Conservation (phyloP, 1,139 yeast genomes). For the Zygotorulaspora mrakii region DNA sequence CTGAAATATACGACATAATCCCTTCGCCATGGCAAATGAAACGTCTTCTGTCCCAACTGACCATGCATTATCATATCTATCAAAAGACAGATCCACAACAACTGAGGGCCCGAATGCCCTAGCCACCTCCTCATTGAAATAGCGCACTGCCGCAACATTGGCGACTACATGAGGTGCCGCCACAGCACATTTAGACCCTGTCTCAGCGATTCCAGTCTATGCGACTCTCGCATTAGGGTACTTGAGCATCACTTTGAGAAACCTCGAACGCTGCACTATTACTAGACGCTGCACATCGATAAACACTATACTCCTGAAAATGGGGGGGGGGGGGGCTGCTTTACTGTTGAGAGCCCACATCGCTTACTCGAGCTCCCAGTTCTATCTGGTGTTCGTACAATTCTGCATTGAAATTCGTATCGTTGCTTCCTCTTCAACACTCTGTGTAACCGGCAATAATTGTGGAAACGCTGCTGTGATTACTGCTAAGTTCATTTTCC, state of each 20-base stretch:
- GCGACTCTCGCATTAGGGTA: slow-evolving; percentile 5
- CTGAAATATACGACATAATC: slow-evolving; percentile 3
- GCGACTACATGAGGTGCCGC: slow-evolving; percentile 1
- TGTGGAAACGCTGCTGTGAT: slow-evolving; percentile 2
- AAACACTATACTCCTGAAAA: slow-evolving; percentile 3
- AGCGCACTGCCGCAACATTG: not conserved
- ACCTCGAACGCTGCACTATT: slow-evolving; percentile 1
- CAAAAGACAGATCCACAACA: not conserved
- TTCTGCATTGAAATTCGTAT: slow-evolving; percentile 1
- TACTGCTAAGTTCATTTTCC: not conserved
- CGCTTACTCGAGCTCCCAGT: not conserved
- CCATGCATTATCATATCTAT: slow-evolving; percentile 2
- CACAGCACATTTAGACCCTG: not conserved
- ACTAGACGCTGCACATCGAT: not conserved
- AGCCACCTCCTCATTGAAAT: not conserved
- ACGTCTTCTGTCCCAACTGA: slow-evolving; percentile 1
- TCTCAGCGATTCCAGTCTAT: not conserved
- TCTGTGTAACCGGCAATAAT: not conserved
- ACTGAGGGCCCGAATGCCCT: slow-evolving; percentile 1
- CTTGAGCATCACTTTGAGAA: not conserved
- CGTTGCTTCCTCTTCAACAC: slow-evolving; percentile 3
- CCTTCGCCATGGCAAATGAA: not conserved
- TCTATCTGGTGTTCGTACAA: slow-evolving; percentile 5
- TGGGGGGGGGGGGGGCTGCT: slow-evolving; percentile 4
- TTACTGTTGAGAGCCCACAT: not conserved